phyloP scores from a whole-genome alignment of 768 basidiomycete genomes.

The Tylopilus felleus region DNA sequence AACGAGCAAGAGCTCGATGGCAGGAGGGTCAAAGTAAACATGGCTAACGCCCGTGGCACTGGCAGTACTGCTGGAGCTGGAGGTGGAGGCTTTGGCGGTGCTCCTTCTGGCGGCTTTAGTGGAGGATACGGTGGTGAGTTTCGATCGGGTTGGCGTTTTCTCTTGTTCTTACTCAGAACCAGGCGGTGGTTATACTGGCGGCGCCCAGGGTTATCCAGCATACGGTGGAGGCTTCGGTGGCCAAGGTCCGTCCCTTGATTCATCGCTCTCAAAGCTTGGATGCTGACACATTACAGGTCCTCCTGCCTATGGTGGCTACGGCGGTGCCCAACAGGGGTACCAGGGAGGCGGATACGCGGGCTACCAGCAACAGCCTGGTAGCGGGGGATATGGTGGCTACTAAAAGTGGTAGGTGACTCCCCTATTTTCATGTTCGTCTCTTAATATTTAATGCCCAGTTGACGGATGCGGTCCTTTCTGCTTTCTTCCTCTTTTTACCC shows the following conservation, averaged over 20 bases:
- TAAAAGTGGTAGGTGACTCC: slow-evolving; percentile 8
- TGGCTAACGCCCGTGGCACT: slow-evolving; percentile 69
- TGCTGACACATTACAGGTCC: slow-evolving; percentile 6
- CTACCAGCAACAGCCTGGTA: slow-evolving; percentile 26
- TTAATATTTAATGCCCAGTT: background rate
- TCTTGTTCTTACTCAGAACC: slow-evolving; percentile 16
- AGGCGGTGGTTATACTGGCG: slow-evolving; percentile 30
- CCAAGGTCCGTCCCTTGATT: slow-evolving; percentile 7
- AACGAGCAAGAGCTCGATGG: slow-evolving; percentile 95
- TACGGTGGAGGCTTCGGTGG: slow-evolving; percentile 24
- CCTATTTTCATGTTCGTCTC: background rate
- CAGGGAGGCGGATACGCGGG: slow-evolving; percentile 23
- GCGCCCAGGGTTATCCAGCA: slow-evolving; percentile 26
- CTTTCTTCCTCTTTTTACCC: background rate
- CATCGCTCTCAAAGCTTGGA: background rate
- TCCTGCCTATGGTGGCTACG: slow-evolving; percentile 11
- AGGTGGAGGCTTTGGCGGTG: slow-evolving; percentile 37
- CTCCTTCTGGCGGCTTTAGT: slow-evolving; percentile 33
- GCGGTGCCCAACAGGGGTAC: slow-evolving; percentile 15
- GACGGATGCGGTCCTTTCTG: background rate
- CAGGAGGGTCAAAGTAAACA: slow-evolving; percentile 84
- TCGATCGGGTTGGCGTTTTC: background rate
- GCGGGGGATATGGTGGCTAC: slow-evolving; percentile 29
- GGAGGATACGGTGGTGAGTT: slow-evolving; percentile 24
- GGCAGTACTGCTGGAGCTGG: slow-evolving; percentile 37